Evolutionary conservation across 805 yeast species (phyloP), one percentile per base, ranked within the genome.

Genomic region (Starmerella davenportii): DNA sequence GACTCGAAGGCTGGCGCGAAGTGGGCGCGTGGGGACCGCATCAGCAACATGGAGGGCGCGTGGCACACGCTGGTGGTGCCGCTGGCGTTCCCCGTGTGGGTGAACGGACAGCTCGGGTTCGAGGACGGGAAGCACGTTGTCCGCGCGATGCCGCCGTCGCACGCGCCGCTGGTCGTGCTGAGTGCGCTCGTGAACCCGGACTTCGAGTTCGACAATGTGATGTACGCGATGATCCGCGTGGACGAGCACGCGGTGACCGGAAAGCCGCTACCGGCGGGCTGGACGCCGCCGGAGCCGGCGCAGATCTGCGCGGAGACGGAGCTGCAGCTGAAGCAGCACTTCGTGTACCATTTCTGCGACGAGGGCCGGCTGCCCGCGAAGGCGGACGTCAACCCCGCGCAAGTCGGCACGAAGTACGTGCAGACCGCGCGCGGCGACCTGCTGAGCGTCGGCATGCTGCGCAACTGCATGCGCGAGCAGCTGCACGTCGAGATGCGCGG

Each of bases 151-250:
- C 37, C 17, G n/a, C 35, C 38, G 4, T 23, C 5, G 3, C 35
- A 36, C 19, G 40, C 49, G 3, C 43, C 47, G 13, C 30, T 38
- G 3, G 43, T 37, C 3, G 24, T 46, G 3, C 23, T 46, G 15
- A 48, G 51, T 36, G 45, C 46, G 16, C 38, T 48, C 18, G 44
- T 48, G n/a, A 50, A 48, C 35, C 50, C 50, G 2, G 51, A 48
- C 30, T 48, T 47, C 21, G 51, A 48, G 31, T 37, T 38, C 34
- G 34, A 40, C n/a, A 16, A 34, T 5, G 49, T 48, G 4, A 40
- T 44, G 41, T 46, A 28, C 27, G 40, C 38, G 16, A 33, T 45
- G 19, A 20, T 44, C 23, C 28, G 29, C 19, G 42, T 42, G 3
- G 44, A 37, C 15, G 21, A 33, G 21, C 11, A 24, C 2, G 4